Evolutionary conservation across 306 rosid genomes (phyloP).

Genomic region (Corylus americana): DNA sequence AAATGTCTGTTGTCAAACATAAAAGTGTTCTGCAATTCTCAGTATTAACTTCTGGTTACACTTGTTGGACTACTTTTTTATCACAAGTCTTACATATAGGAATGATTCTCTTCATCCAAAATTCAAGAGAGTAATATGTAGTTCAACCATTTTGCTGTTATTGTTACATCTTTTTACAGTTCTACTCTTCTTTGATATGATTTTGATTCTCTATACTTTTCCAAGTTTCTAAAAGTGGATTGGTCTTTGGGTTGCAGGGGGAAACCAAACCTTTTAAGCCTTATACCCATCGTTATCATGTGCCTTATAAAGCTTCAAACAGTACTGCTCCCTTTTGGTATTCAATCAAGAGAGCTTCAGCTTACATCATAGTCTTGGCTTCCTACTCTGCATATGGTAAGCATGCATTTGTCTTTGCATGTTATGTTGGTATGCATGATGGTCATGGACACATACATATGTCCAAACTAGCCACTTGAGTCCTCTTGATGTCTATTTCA

Average conservation of each 20-base stretch:
- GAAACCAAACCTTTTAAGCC: conserved; percentile 74
- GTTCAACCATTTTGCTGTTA: neutral
- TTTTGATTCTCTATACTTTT: neutral
- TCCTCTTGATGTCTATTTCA: neutral
- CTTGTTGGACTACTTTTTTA: neutral
- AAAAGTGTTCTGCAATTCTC: neutral
- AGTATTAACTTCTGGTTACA: neutral
- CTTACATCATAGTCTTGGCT: conserved; percentile 69
- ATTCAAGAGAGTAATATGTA: neutral
- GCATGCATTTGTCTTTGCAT: neutral
- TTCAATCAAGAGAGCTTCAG: conserved; percentile 75
- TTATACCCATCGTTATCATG: conserved; percentile 40
- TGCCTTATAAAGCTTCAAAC: conserved; percentile 42
- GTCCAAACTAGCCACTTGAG: neutral
- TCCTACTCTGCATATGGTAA: conserved; percentile 74
- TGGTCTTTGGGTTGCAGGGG: conserved; percentile 39
- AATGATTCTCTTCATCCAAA: neutral
- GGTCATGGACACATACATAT: neutral
- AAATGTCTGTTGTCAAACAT: neutral
- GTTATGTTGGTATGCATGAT: neutral
- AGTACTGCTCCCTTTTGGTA: conserved; percentile 64
- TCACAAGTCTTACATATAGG: neutral
- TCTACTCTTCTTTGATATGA: neutral
- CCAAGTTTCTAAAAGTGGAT: neutral
- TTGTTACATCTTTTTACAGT: neutral